Evolutionary conservation across 2,329 filamentous ascomycete genomes (phyloP).

Genomic region (Monilinia vaccinii-corymbosi): DNA sequence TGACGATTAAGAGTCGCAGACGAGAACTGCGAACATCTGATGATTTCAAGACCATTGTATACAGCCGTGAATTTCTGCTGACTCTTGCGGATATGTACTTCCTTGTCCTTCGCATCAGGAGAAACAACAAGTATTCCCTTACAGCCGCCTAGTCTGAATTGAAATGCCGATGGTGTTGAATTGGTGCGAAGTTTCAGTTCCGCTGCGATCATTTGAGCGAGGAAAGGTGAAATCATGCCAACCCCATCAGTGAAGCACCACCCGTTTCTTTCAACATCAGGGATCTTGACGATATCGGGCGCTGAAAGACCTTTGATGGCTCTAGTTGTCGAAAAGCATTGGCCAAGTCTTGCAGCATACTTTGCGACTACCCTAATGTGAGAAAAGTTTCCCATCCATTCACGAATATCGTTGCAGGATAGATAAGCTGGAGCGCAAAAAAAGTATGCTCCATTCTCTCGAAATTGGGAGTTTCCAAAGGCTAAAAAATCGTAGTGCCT

Average conservation of each 20-base stretch:
- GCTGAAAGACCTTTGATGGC: conserved; percentile 56
- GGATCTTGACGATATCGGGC: conserved; percentile 46
- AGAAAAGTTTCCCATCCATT: conserved; percentile 78
- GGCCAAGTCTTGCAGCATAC: conserved; percentile 78
- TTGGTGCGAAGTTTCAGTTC: conserved; percentile 55
- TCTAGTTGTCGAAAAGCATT: conserved; percentile 91
- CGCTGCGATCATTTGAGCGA: conserved; percentile 63
- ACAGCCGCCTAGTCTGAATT: conserved; percentile 85
- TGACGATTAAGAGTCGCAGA: conserved; percentile 81
- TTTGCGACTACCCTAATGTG: conserved; percentile 82
- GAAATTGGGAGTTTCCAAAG: conserved; percentile 90
- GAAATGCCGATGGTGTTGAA: conserved; percentile 69
- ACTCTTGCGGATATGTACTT: conserved; percentile 72
- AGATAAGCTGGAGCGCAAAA: conserved; percentile 63
- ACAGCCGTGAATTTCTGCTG: conserved; percentile 77
- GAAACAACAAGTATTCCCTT: conserved; percentile 82
- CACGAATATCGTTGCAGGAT: conserved; percentile 67
- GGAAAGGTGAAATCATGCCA: conserved; percentile 75
- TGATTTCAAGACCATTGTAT: conserved; percentile 72
- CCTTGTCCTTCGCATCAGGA: conserved; percentile 53
- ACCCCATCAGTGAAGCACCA: conserved; percentile 86
- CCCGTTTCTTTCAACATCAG: conserved; percentile 60
- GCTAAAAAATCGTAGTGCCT: conserved; percentile 83
- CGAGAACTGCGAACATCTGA: conserved; percentile 68
- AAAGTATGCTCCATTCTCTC: conserved; percentile 88